Evolutionary conservation across 179 eudicot species (phyloP).

Genomic region (Beta macrorhiza): DNA sequence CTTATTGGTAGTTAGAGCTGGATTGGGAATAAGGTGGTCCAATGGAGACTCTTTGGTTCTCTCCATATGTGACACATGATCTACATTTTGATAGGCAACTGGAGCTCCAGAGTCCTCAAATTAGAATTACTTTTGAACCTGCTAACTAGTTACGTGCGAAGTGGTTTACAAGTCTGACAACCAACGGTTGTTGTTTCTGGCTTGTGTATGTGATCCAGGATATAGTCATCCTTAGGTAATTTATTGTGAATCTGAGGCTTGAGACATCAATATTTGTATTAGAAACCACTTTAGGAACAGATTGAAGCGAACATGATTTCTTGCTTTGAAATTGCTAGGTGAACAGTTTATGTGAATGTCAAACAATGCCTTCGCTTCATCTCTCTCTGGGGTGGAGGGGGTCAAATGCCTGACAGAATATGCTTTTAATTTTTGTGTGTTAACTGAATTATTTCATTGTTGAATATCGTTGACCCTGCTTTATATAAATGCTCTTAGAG

Average conservation of each 20-base stretch:
- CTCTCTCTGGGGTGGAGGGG: neutral
- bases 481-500: neutral
- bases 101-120: neutral
- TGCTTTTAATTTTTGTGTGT: neutral
- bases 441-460: neutral
- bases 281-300: neutral
- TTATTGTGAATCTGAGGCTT: neutral
- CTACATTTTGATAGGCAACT: neutral
- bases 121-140: neutral
- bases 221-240: neutral
- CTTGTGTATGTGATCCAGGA: neutral
- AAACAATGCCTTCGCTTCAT: neutral
- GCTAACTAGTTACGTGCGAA: neutral
- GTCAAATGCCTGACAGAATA: neutral
- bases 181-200: neutral
- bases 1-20: neutral
- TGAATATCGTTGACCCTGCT: neutral
- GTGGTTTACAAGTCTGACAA: neutral
- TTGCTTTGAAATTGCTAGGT: too few species aligned
- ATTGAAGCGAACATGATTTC: neutral
- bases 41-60: too few species aligned
- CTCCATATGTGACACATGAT: too few species aligned
- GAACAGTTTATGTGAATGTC: neutral
- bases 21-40: neutral
- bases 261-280: neutral